Percentiles rank a stretch among this genome's conserved stretches.
phyloP scores from a whole-genome alignment of 805 yeast genomes.

The Saturnispora quitensis region DNA sequence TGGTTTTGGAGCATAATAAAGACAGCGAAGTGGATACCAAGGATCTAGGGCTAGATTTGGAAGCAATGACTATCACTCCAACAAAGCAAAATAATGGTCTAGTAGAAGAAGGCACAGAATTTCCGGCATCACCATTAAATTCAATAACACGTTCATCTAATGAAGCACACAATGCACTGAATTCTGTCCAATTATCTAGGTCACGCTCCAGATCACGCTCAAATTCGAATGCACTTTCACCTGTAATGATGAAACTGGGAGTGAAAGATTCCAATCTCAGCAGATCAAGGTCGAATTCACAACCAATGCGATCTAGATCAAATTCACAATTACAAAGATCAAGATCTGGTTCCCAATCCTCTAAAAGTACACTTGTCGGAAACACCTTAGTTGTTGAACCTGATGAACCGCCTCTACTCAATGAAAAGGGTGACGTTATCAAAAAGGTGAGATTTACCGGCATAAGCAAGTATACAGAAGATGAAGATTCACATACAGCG shows the following conservation, averaged over 20 bases:
- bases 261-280: constrained; percentile 15
- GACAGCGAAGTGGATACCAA: not conserved
- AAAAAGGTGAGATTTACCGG: constrained; percentile 46
- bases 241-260: constrained; percentile 7
- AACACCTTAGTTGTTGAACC: constrained; percentile 18
- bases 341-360: constrained; percentile 2
- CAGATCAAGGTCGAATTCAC: constrained; percentile 16
- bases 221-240: constrained; percentile 7
- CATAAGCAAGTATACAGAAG: constrained; percentile 41
- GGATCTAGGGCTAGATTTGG: not conserved
- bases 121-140: constrained; percentile 25
- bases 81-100: not conserved
- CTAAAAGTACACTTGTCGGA: constrained; percentile 13
- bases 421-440: constrained; percentile 16
- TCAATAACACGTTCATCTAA: constrained; percentile 20
- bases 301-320: constrained; percentile 11
- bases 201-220: constrained; percentile 26
- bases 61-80: not conserved
- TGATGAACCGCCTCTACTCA: constrained; percentile 7
- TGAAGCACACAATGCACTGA: constrained; percentile 14
- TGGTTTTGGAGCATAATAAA: constrained; percentile 10
- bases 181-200: constrained; percentile 13
- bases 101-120: not conserved
- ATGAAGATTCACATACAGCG: constrained; percentile 47
- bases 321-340: constrained; percentile 17